A percentile compares a stretch with the other conserved stretches of the same genome.
phyloP scores from a whole-genome alignment of 176 grass and related monocot genomes.

The Canna indica region DNA sequence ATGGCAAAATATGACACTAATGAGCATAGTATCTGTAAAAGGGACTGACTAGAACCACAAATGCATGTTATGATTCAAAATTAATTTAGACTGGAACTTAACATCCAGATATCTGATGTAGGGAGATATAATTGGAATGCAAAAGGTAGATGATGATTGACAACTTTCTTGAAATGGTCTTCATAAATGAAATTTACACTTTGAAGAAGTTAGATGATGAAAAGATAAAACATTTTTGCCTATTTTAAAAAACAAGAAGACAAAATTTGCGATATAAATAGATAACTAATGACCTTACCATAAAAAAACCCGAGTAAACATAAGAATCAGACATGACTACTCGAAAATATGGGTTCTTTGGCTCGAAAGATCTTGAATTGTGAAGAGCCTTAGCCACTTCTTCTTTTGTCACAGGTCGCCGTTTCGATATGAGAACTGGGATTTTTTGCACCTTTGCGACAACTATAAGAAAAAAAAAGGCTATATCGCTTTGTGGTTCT shows the following conservation, averaged over 20 bases:
- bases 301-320: conserved; percentile 68
- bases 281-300: conserved; percentile 39
- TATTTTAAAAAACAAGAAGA: neutral
- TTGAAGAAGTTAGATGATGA: neutral
- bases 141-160: neutral
- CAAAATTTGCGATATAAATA: neutral
- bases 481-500: neutral
- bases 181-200: neutral
- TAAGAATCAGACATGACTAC: conserved; percentile 69
- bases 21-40: no score
- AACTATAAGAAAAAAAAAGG: conserved; percentile 30
- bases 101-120: neutral
- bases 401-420: conserved; percentile 49
- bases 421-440: conserved; percentile 46
- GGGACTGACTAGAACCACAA: no score
- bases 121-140: neutral
- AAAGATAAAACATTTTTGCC: neutral
- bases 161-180: neutral
- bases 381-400: conserved; percentile 46
- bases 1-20: no score
- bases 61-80: no score
- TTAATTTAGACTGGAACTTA: neutral
- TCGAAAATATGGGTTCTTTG: conserved; percentile 41
- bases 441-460: conserved; percentile 32
- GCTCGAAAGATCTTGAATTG: conserved; percentile 53